phyloP scores from a whole-genome alignment of 345 rosid species.

The Punica granatum region DNA sequence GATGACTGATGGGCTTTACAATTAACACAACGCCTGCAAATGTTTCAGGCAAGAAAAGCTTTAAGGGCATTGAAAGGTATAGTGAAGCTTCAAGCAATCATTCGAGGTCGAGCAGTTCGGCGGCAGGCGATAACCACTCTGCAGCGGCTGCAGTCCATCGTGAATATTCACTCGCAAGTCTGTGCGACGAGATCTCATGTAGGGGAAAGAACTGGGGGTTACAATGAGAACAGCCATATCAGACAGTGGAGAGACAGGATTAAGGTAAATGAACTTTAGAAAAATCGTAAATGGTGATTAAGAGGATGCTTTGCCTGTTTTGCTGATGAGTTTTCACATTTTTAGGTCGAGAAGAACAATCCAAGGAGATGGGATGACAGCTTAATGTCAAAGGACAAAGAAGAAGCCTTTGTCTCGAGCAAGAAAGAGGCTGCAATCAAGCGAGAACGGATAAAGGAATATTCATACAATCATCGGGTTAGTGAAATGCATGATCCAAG shows the following conservation, averaged over 20 bases:
- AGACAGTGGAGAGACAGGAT: conserved; percentile 44
- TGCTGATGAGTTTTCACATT: background rate
- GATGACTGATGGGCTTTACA: background rate
- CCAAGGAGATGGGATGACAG: conserved; percentile 84
- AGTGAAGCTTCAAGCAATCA: conserved; percentile 84
- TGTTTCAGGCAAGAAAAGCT: conserved; percentile 80
- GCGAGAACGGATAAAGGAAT: conserved; percentile 64
- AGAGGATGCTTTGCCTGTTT: background rate
- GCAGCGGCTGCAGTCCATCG: conserved; percentile 76
- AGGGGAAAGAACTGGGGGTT: conserved; percentile 24
- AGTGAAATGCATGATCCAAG: background rate
- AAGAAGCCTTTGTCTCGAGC: conserved; percentile 47
- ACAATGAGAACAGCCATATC: conserved; percentile 34
- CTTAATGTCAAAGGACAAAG: conserved; percentile 71
- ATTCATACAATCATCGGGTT: conserved; percentile 63
- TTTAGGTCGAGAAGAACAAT: conserved; percentile 57
- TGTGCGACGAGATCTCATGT: conserved; percentile 43
- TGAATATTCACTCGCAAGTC: conserved; percentile 70
- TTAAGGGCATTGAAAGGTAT: conserved; percentile 84
- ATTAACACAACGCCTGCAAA: background rate
- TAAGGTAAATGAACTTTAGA: background rate
- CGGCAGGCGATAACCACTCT: conserved; percentile 75
- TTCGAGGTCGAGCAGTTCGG: conserved; percentile 71
- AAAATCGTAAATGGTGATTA: background rate
- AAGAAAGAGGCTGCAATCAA: conserved; percentile 63